A percentile compares a stretch with the other conserved stretches of the same genome.
These are phyloP conservation scores for apple (Malus domestica) DNA, from an alignment of 306 rosid genomes.

Conservation along the genomic window DNA sequence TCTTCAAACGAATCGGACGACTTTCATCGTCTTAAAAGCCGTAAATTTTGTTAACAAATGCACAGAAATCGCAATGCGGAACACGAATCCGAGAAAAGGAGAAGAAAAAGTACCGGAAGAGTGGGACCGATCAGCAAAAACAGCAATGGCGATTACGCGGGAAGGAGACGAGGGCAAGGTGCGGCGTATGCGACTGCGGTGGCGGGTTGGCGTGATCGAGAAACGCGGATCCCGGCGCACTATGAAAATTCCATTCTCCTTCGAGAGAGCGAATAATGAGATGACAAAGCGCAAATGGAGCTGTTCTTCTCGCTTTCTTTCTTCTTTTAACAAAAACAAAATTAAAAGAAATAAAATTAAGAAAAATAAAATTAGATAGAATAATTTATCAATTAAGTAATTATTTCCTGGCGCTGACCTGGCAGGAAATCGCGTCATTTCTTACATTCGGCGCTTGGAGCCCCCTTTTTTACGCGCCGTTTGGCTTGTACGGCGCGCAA, in stretches of 20 bases:
- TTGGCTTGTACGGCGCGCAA: slow-evolving; percentile 9
- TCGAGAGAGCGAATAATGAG: background rate
- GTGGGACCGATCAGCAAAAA: slow-evolving; percentile 3
- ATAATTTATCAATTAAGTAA: background rate
- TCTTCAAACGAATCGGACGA: background rate
- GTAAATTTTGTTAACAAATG: background rate
- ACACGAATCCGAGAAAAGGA: background rate
- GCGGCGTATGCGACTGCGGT: background rate
- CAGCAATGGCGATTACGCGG: slow-evolving; percentile 29
- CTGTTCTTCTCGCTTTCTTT: slow-evolving; percentile 15
- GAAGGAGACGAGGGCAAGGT: slow-evolving; percentile 12
- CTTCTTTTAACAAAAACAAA: background rate
- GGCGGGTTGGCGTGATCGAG: slow-evolving; percentile 28
- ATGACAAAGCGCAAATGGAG: slow-evolving; percentile 10
- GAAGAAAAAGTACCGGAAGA: slow-evolving; percentile 27
- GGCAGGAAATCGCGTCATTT: slow-evolving; percentile 27
- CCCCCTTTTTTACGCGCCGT: slow-evolving; percentile 20
- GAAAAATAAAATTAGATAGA: background rate
- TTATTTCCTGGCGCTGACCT: slow-evolving; percentile 22
- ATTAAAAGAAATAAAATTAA: background rate
- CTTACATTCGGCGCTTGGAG: slow-evolving; percentile 29
- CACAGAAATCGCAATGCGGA: background rate
- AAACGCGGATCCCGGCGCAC: slow-evolving; percentile 61
- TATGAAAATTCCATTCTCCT: slow-evolving; percentile 41
- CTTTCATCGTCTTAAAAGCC: background rate